These are phyloP conservation scores for Arabidopsis suecica DNA, from an alignment of 345 rosid species.

Conservation along the genomic window DNA sequence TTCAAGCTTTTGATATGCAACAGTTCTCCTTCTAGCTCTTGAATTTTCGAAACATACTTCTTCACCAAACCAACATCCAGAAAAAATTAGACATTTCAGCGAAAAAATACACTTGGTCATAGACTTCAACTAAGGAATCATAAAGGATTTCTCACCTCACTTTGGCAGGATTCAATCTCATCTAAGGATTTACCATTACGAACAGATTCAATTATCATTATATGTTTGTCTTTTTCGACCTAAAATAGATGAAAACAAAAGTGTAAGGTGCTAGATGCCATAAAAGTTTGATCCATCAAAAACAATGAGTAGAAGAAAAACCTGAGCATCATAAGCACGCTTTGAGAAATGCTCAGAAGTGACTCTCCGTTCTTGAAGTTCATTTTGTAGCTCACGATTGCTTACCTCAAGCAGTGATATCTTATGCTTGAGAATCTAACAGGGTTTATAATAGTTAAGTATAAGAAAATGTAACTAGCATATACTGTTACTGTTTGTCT, in stretches of 20 bases:
- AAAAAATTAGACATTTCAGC: constrained; percentile 31
- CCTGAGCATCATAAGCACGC: constrained; percentile 89
- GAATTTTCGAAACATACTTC: constrained; percentile 78
- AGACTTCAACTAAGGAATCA: constrained; percentile 11
- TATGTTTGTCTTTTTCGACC: constrained; percentile 88
- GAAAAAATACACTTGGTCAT: constrained; percentile 12
- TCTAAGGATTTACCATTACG: constrained; percentile 91
- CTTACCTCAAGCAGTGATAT: constrained; percentile 87
- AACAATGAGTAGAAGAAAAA: constrained; percentile 37
- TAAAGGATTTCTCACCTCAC: constrained; percentile 54
- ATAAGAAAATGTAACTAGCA: constrained; percentile 29
- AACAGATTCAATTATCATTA: constrained; percentile 76
- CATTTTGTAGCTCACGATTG: constrained; percentile 73
- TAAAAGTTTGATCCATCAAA: constrained; percentile 17
- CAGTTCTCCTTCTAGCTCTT: constrained; percentile 89
- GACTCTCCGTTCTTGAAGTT: constrained; percentile 72
- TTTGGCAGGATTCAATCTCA: constrained; percentile 65
- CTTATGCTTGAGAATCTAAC: constrained; percentile 84
- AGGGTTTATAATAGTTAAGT: constrained; percentile 19
- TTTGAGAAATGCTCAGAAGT: constrained; percentile 77
- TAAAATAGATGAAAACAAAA: constrained; percentile 43
- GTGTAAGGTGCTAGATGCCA: constrained; percentile 20
- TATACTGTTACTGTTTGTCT: constrained; percentile 8
- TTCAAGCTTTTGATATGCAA: constrained; percentile 57
- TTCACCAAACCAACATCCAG: constrained; percentile 79